Evolutionary conservation across 352 stramenopile genomes (phyloP).

Genomic region (Aphanomyces astaci): DNA sequence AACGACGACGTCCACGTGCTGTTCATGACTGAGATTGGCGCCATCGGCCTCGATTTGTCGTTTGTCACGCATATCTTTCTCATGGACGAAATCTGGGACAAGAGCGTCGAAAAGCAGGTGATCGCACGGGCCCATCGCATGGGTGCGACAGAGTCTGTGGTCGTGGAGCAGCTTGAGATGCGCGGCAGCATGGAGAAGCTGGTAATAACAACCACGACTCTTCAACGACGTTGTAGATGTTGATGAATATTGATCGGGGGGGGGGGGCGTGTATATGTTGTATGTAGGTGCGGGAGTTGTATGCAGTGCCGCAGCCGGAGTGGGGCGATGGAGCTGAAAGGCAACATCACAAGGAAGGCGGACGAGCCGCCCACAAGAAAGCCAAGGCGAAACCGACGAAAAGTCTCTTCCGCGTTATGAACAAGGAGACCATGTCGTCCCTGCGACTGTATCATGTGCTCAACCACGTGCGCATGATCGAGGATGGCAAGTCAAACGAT

Average conservation of each 20-base stretch:
- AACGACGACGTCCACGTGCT: constrained; percentile 83
- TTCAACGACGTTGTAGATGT: too few species aligned
- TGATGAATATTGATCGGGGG: background rate
- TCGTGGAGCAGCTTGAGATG: constrained; percentile 91
- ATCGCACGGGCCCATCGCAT: constrained; percentile 94
- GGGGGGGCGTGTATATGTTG: too few species aligned
- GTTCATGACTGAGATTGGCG: constrained; percentile 90
- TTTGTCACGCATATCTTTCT: constrained; percentile 99
- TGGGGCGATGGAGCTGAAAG: background rate
- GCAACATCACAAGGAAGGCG: background rate
- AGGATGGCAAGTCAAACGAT: too few species aligned
- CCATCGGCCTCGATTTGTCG: constrained; percentile 93
- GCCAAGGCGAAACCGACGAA: background rate
- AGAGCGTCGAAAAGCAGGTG: constrained; percentile 92
- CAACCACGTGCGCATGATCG: constrained; percentile 10
- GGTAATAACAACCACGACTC: too few species aligned
- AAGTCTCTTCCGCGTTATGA: background rate
- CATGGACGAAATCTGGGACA: constrained; percentile 95
- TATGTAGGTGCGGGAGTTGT: background rate
- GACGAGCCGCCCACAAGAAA: background rate
- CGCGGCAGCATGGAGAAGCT: constrained; percentile 74
- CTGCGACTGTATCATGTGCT: constrained; percentile 9
- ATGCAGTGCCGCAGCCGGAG: background rate
- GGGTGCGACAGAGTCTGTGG: constrained; percentile 85
- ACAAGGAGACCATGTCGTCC: background rate